Evolutionary conservation across 306 rosid genomes (phyloP), one percentile per base, ranked within the genome.

Genomic region (Ammopiptanthus mongolicus): DNA sequence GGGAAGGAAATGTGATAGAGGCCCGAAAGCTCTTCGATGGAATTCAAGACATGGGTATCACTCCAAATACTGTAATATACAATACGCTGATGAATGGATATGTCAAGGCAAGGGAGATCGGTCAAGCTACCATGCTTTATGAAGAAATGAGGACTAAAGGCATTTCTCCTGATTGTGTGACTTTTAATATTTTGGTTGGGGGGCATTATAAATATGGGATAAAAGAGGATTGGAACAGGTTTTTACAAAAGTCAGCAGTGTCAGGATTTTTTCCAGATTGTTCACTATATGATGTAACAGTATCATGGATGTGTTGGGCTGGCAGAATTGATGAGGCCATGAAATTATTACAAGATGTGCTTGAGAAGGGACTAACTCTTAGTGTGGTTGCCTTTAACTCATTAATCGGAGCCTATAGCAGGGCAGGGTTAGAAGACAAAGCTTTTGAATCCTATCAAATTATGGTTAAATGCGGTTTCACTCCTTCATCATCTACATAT

Each of bases 41-140:
- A 42, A 79, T 92, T 69, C 69, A 50, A 46, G 85, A 83, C 5
- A 36, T 75, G 75, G 87, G 87, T 58, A 53, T 83, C 58, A 46
- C 81, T 58, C 82, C 76, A 4, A 80, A 82, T 76, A 72, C 84
- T 42, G 31, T 4, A 22, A 63, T 76, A 1, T 91, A 84, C 78
- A 91, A 89, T 80, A 78, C 90, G 13, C 50, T 89, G 75, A 83
- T 91, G 78, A 87, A 88, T 82, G 97, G 96, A 65, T 85, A 89
- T 71, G 85, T 91, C 71, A 91, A 91, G 87, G 84, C 93, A n/a
- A 76, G 93, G 77, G 93, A 91, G 33, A 60, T 89, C 59, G 84
- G 65, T 65, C 90, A 88, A 61, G 97, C 96, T 60, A 86, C 55
- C 83, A 65, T 73, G 79, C 86, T 91, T 58, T 89, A 71, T 57